Base-by-base conservation (phyloP, 306 rosid genomes). In the Calophaca sinica region DNA sequence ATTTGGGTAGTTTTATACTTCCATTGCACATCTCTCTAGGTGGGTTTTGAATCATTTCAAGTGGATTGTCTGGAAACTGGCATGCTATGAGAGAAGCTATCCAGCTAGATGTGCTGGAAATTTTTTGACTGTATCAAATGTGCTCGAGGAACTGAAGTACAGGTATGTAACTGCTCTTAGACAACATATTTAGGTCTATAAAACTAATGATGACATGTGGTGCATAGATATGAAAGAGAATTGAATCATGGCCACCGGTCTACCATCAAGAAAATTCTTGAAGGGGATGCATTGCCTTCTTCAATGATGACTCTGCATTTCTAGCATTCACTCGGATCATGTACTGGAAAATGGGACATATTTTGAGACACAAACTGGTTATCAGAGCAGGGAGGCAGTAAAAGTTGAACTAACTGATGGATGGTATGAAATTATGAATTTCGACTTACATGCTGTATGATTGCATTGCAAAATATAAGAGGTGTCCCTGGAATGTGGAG, bases 1-100 rank as follows among this genome's bases (percentile, higher is more conserved):
- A 71, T 75, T 65, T 15, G 63, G 14, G 48, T 77, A 80, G 68
- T 71, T 54, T 44, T 68, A 72, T 65, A 57, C 66, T 79, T 80
- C 14, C 14, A n/a, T 42, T 46, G 46, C 77, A 35, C 68, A 62
- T 78, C 62, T 73, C 54, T 86, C 48, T 67, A 94, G 98, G 85
- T 94, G 98, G 98, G 94, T 89, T 68, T 69, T 51, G 20, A 94
- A 91, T 87, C 98, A 91, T 83, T 91, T 86, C 91, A 89, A 87
- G 79, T 91, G 97, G 98, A 87, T 91, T 79, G 88, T 91, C 62
- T 94, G 98, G 98, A 94, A 94, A 79, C 84, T 94, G 75, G 94
- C 94, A 71, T 91, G 93, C 78, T 91, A 94, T 45, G 97, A 87
- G 79, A 86, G 96, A 84, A 86, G 79, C 79, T 68, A 80, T 82